Conservation (phyloP, 208 protist species). For the Leishmania martiniquensis region DNA sequence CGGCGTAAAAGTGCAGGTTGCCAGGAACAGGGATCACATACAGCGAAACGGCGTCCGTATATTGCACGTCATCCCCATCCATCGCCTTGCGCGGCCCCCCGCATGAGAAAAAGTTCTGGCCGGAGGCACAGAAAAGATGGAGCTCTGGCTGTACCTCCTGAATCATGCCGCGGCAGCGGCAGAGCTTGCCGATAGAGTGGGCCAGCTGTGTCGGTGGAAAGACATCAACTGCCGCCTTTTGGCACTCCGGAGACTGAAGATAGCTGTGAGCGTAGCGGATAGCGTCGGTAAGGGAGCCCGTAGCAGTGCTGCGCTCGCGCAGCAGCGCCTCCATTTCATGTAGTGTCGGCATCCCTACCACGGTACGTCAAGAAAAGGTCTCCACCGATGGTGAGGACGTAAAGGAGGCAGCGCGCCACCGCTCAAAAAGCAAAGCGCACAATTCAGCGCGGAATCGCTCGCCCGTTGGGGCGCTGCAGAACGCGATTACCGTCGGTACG, state of each 20-base stretch:
- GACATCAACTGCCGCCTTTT: constrained; percentile 28
- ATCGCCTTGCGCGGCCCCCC: background rate
- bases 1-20: constrained; percentile 69
- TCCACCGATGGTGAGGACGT: background rate
- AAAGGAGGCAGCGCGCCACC: background rate
- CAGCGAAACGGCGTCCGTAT: constrained; percentile 63
- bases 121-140: constrained; percentile 49
- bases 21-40: constrained; percentile 87
- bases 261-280: constrained; percentile 32
- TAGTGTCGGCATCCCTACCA: constrained; percentile 28
- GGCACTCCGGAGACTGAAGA: constrained; percentile 13
- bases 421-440: too few species aligned
- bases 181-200: constrained; percentile 33
- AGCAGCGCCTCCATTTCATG: constrained; percentile 36
- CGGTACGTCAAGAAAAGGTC: background rate
- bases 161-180: constrained; percentile 82
- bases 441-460: background rate
- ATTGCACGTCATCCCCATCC: constrained; percentile 20
- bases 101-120: constrained; percentile 43
- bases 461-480: background rate
- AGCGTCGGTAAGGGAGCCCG: constrained; percentile 35
- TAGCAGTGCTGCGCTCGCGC: constrained; percentile 27
- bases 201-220: constrained; percentile 40
- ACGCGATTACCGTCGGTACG: too few species aligned
- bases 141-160: constrained; percentile 74